A percentile compares a stretch with the other conserved stretches of the same genome.
Conservation (phyloP, 805 yeast genomes). For the Lachancea kluyveri region DNA sequence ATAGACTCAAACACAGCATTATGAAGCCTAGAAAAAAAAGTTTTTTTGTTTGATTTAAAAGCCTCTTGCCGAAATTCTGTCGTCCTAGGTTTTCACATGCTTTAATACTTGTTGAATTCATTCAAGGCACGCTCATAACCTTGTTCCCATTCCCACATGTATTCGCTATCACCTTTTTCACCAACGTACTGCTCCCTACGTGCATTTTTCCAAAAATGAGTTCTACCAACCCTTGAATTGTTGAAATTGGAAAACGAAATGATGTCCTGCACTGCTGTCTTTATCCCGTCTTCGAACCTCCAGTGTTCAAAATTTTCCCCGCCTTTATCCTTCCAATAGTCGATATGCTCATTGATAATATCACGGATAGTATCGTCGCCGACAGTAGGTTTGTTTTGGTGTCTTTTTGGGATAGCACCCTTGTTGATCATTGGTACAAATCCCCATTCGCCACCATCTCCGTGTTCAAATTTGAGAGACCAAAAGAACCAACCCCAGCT, state of each 20-base stretch:
- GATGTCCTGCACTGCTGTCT: constrained; percentile 69
- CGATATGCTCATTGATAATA: constrained; percentile 39
- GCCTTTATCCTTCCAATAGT: constrained; percentile 65
- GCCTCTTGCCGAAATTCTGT: too few species aligned
- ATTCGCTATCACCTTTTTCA: constrained; percentile 48
- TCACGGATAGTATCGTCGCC: constrained; percentile 30
- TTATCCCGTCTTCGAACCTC: constrained; percentile 74
- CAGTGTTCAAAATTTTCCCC: constrained; percentile 67
- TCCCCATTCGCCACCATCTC: constrained; percentile 98
- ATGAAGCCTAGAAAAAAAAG: too few species aligned
- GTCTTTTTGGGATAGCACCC: constrained; percentile 45
- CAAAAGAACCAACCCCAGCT: constrained; percentile 78
- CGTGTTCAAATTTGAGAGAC: constrained; percentile 82
- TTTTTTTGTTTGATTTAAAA: too few species aligned
- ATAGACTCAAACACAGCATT: too few species aligned
- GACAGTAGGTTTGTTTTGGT: constrained; percentile 13
- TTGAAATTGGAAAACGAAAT: constrained; percentile 60
- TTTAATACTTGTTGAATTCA: constrained; percentile 19
- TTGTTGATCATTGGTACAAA: constrained; percentile 65
- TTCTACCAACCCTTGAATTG: constrained; percentile 69
- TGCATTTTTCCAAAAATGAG: constrained; percentile 58
- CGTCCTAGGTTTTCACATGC: too few species aligned
- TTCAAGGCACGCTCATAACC: constrained; percentile 65
- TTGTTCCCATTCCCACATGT: constrained; percentile 85
- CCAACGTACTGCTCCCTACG: constrained; percentile 57